Evolutionary conservation across 2,329 filamentous ascomycete species (phyloP), one percentile per base, ranked within the genome.

Genomic region (Neonectria ditissima): DNA sequence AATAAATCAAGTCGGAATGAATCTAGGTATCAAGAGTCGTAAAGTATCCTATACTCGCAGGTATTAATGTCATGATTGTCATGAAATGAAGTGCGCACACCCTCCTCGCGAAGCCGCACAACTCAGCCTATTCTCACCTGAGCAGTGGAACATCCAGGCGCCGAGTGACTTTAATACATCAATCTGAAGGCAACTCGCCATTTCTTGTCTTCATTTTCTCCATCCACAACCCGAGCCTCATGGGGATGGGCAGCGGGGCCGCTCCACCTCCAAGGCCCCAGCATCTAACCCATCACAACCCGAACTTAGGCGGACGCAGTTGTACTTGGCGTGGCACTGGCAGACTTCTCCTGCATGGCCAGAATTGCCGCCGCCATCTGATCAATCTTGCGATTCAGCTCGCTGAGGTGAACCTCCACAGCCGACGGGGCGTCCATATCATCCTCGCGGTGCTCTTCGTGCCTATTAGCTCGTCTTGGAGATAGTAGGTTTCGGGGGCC

Each of bases 381-480:
- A 67, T 89, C 86, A 69, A 90, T 87, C 80, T 89, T 89, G 50
- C 75, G 76, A 44, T 82, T 81, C 68, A 90, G 75, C 66, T 89
- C 87, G 4, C 78, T 75, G 57, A 90, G 82, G 65, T 84, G 84
- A 26, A 82, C 79, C 68, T 89, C 86, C 43, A 82, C 74, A 14
- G 78, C 74, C 1, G 76, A 77, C 14, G 81, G 79, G 18, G 78
- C 79, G 43, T 81, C 75, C 34, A 73, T 68, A 45, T 81, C 78
- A 24, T 81, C 79, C n/a, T 80, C 78, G 22, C 64, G 66, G 4
- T 41, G 37, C 43, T 62, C 66, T 65, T 28, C 48, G 53, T 65
- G 59, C 26, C 64, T 73, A 32, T 59, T 59, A 28, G 55, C 62
- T 65, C 56, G 67, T 18, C 61, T 45, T 18, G 65, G 67, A 13